These are phyloP conservation scores for Corynespora cassiicola DNA, from an alignment of 2,329 filamentous ascomycete genomes.

Conservation along the genomic window DNA sequence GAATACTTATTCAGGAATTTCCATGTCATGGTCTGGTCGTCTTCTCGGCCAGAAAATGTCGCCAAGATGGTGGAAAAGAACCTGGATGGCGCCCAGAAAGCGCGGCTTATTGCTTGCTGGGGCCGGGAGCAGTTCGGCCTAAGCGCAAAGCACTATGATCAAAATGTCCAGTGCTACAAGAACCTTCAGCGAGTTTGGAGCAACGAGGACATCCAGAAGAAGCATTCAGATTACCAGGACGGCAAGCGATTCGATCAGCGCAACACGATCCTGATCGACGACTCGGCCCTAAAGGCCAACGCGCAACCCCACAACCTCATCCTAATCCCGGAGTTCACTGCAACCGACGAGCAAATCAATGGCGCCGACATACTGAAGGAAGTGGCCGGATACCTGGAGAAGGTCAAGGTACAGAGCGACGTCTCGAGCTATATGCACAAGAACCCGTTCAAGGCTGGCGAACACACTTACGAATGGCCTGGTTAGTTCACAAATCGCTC, in stretches of 20 bases:
- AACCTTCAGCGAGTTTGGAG: constrained; percentile 76
- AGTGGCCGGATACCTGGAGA: constrained; percentile 61
- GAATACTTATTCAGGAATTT: constrained; percentile 76
- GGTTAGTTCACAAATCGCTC: too few species aligned
- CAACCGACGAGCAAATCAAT: constrained; percentile 48
- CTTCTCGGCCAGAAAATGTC: constrained; percentile 78
- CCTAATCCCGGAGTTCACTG: constrained; percentile 77
- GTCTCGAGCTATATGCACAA: constrained; percentile 67
- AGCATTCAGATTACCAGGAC: constrained; percentile 48
- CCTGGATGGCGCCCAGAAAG: constrained; percentile 61
- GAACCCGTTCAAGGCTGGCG: constrained; percentile 33
- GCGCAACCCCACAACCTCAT: constrained; percentile 86
- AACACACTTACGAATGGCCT: constrained; percentile 37
- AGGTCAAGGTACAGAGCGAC: constrained; percentile 59
- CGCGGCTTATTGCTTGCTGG: constrained; percentile 74
- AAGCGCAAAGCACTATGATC: constrained; percentile 66
- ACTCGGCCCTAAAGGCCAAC: constrained; percentile 79
- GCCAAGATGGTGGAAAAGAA: constrained; percentile 69
- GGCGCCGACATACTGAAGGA: constrained; percentile 53
- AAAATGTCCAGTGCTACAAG: constrained; percentile 89
- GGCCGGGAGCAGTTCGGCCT: constrained; percentile 79
- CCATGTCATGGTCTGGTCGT: constrained; percentile 89
- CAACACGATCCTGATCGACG: constrained; percentile 91
- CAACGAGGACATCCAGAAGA: constrained; percentile 49
- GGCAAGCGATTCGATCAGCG: constrained; percentile 71